These are phyloP conservation scores for Scedosporium minutisporum DNA, from an alignment of 2,329 filamentous ascomycete species.

Conservation along the genomic window DNA sequence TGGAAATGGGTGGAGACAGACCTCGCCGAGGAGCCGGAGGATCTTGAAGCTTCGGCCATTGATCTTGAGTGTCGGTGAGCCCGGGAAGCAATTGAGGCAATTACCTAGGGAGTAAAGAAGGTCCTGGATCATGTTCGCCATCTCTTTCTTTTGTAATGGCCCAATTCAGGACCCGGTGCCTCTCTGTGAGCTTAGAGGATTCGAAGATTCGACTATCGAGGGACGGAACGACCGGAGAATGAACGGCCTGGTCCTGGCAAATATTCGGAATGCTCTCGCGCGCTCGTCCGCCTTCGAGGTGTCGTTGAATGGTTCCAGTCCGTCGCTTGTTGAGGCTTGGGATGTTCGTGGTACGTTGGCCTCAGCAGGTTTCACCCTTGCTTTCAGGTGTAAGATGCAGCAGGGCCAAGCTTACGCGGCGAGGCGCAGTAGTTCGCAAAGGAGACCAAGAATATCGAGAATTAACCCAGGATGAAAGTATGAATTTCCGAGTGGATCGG, in stretches of 20 bases:
- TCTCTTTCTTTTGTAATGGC: constrained; percentile 22
- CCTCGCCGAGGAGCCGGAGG: constrained; percentile 83
- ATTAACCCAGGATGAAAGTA: too few species aligned
- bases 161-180: not conserved
- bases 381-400: not conserved
- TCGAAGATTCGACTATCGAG: not conserved
- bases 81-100: constrained; percentile 94
- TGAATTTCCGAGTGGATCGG: too few species aligned
- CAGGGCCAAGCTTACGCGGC: not conserved
- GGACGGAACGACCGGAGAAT: too few species aligned
- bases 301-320: too few species aligned
- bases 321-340: too few species aligned
- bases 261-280: too few species aligned
- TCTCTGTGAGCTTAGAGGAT: not conserved
- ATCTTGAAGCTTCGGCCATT: constrained; percentile 95
- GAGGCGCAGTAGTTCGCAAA: too few species aligned
- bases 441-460: too few species aligned
- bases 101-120: constrained; percentile 85
- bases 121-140: constrained; percentile 81
- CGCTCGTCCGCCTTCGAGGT: too few species aligned
- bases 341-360: too few species aligned
- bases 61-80: constrained; percentile 88
- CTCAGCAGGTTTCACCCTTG: too few species aligned
- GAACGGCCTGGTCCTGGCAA: too few species aligned
- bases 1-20: constrained; percentile 26